Conservation (phyloP, 352 stramenopile species). For the Globisporangium megalacanthum region DNA sequence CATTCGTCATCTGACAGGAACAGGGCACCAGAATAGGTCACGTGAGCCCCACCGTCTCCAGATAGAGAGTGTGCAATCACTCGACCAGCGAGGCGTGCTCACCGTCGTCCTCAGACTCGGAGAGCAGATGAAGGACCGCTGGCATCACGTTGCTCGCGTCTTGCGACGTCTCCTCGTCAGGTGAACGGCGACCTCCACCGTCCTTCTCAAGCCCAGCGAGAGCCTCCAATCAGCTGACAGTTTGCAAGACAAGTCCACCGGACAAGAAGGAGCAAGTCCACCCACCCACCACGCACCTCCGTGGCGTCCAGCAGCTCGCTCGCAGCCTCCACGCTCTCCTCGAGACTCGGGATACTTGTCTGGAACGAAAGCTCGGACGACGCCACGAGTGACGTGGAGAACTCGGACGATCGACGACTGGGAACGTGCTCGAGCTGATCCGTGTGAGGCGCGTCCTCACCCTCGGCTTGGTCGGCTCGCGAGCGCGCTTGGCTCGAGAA, state of each 20-base stretch:
- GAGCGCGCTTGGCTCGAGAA: not conserved
- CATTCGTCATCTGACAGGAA: not conserved
- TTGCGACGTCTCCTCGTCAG: too few species aligned
- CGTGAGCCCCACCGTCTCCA: too few species aligned
- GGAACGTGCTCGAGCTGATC: not conserved
- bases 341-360: slow-evolving; percentile 36
- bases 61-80: too few species aligned
- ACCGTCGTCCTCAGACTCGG: too few species aligned
- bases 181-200: too few species aligned
- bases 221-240: too few species aligned
- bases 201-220: too few species aligned
- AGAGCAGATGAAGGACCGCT: too few species aligned
- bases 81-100: too few species aligned
- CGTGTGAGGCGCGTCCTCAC: not conserved
- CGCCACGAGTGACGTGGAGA: slow-evolving; percentile 23
- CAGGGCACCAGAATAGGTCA: too few species aligned
- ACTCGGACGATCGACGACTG: slow-evolving; percentile 6
- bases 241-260: too few species aligned
- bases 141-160: too few species aligned
- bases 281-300: slow-evolving; percentile 1
- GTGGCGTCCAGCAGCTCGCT: not conserved
- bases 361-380: slow-evolving; percentile 46
- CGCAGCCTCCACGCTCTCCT: slow-evolving; percentile 9
- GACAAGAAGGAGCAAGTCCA: not conserved
- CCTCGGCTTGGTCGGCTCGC: not conserved